Percentiles rank a stretch among this genome's conserved stretches.
These are phyloP conservation scores for Microdochium nivale DNA, from an alignment of 2,329 filamentous ascomycete species.

Conservation along the genomic window DNA sequence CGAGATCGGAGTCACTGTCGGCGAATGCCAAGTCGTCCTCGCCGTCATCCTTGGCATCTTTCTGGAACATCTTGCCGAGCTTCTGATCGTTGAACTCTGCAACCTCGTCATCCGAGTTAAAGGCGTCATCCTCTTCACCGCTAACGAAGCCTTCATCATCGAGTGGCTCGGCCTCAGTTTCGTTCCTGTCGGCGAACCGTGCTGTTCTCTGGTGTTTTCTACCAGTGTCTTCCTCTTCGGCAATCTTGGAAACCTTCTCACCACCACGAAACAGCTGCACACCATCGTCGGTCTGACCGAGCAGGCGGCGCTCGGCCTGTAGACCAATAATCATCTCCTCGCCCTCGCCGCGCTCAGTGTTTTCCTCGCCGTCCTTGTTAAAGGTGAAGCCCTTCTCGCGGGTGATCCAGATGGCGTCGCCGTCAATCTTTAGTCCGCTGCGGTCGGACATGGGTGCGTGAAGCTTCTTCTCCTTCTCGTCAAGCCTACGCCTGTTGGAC, in stretches of 20 bases:
- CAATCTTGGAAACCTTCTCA: conserved; percentile 51
- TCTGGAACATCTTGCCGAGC: conserved; percentile 52
- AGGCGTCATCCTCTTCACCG: conserved; percentile 35
- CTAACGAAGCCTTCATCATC: conserved; percentile 47
- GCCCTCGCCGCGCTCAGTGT: conserved; percentile 76
- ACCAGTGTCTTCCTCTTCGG: conserved; percentile 51
- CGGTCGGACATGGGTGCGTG: conserved; percentile 99
- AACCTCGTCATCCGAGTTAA: conserved; percentile 38
- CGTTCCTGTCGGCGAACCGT: conserved; percentile 51
- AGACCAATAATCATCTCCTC: conserved; percentile 90
- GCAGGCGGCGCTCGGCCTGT: conserved; percentile 70
- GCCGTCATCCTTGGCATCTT: conserved; percentile 36
- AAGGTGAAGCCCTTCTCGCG: conserved; percentile 69
- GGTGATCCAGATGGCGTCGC: conserved; percentile 89
- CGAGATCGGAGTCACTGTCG: conserved; percentile 93
- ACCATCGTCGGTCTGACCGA: conserved; percentile 75
- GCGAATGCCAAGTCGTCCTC: conserved; percentile 80
- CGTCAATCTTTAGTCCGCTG: conserved; percentile 90
- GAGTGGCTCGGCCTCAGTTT: conserved; percentile 33
- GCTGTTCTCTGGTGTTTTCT: conserved; percentile 50
- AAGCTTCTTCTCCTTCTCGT: conserved; percentile 93
- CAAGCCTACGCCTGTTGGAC: conserved; percentile 67
- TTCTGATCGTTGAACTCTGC: conserved; percentile 50
- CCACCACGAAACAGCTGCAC: conserved; percentile 81
- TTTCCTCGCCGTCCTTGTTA: conserved; percentile 49